Evolutionary conservation across 306 rosid species (phyloP), one percentile per base, ranked within the genome.

Genomic region (Cicer pinnatifidum): DNA sequence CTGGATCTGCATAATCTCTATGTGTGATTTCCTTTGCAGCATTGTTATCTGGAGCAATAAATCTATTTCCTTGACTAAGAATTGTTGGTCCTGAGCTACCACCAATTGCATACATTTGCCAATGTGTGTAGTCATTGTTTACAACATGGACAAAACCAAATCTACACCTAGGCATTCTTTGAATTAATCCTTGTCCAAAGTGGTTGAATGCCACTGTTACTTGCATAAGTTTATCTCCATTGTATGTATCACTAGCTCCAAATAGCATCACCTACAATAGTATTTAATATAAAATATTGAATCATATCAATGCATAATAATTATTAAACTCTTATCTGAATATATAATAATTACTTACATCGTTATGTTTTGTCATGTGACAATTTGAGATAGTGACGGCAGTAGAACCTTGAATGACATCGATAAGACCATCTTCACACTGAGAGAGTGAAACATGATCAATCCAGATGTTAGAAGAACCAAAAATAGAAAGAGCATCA

Each of bases 41-140:
- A 0, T 1, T 15, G 50, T 90, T 79, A 1, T 79, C 76, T 3
- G 96, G 92, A n/a, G 95, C 96, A 0, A 86, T 86, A 86, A 83
- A 92, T 1, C 96, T 85, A 40, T 92, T 90, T n/a, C 98, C 98
- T 45, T 92, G 92, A 77, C 96, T 88, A 2, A 88, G 78, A 60
- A 92, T 90, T 1, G 95, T 88, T 3, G 98, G 98, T 2, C 65
- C 78, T 9, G 85, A 16, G 80, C 95, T 90, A 3, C 98, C 98
- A 9, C 98, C 97, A 12, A 92, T 88, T 75, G 98, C 98, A 17
- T 92, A 92, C 95, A 87, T 92, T 1, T 56, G 60, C 98, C 98
- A 92, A 15, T 92, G 94, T 3, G 95, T 89, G 79, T 92, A 92
- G 68, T 90, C 92, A 7, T 92, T 92, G 84, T 92, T 92, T 0